A percentile compares a stretch with the other conserved stretches of the same genome.
Conservation (phyloP, 148 eudicot species). For the Camellia granthamiana region DNA sequence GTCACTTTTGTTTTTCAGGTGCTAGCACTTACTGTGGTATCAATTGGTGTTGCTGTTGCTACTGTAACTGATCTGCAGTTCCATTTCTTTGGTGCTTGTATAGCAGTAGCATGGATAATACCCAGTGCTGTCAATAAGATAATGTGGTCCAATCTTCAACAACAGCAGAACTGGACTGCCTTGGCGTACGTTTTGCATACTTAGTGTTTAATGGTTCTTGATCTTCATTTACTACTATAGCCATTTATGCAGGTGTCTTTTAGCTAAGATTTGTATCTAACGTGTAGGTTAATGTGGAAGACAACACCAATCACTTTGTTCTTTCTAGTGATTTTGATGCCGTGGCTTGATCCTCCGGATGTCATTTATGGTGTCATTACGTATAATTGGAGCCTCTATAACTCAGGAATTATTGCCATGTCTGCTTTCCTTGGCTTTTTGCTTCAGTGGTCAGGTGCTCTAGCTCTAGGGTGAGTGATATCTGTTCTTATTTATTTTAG, state of each 20-base stretch:
- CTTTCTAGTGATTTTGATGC: constrained; percentile 81
- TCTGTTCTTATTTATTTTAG: constrained; percentile 8
- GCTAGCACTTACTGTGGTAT: constrained; percentile 65
- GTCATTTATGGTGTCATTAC: constrained; percentile 58
- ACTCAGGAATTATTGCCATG: constrained; percentile 53
- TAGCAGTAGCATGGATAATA: constrained; percentile 91
- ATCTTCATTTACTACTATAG: constrained; percentile 4
- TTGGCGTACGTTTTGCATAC: constrained; percentile 59
- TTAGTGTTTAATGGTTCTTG: constrained; percentile 4
- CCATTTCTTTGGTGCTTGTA: constrained; percentile 92
- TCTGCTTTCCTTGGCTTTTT: constrained; percentile 90
- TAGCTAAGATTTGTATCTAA: constrained; percentile 10
- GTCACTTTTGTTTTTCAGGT: constrained; percentile 44
- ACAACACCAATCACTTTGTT: constrained; percentile 85
- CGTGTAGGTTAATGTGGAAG: constrained; percentile 89
- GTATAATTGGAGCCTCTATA: constrained; percentile 62
- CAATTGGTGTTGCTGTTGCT: constrained; percentile 88
- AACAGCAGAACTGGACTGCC: constrained; percentile 90
- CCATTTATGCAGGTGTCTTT: neutral
- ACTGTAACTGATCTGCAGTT: constrained; percentile 90
- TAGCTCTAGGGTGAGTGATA: constrained; percentile 76
- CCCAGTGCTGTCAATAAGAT: constrained; percentile 95
- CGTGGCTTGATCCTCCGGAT: constrained; percentile 91
- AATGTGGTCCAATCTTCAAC: constrained; percentile 94
- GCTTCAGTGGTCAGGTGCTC: constrained; percentile 98